These are phyloP conservation scores for Amaranthus palmeri DNA, from an alignment of 148 eudicot genomes.

Conservation along the genomic window DNA sequence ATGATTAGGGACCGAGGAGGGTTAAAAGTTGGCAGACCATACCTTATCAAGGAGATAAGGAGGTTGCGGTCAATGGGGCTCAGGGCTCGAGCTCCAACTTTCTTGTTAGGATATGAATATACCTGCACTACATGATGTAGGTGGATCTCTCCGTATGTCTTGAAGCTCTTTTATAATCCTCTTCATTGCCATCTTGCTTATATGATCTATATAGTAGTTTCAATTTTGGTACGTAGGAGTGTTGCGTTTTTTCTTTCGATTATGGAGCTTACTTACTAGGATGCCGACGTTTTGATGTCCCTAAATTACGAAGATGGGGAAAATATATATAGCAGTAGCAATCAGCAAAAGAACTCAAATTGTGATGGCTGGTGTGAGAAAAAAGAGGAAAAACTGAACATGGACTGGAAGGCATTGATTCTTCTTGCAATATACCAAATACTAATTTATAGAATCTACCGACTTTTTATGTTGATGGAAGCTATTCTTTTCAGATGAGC, in stretches of 20 bases:
- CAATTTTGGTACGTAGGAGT: constrained; percentile 15
- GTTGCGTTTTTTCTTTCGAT: background rate
- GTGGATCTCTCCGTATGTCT: constrained; percentile 57
- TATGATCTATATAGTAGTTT: background rate
- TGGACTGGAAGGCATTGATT: background rate
- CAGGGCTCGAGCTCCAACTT: too few relatives aligned
- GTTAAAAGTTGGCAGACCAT: too few relatives aligned
- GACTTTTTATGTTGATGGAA: constrained; percentile 9
- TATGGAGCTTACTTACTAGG: constrained; percentile 1
- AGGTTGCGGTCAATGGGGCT: too few relatives aligned
- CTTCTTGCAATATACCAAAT: background rate
- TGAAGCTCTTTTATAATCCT: constrained; percentile 62
- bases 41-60: too few relatives aligned
- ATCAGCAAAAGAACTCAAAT: background rate
- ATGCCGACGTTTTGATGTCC: background rate
- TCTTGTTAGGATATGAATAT: background rate
- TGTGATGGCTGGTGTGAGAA: background rate
- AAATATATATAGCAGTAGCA: constrained; percentile 7
- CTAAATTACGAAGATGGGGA: background rate
- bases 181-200: constrained; percentile 44
- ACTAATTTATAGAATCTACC: constrained; percentile 4
- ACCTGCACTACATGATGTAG: constrained; percentile 67
- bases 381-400: background rate
- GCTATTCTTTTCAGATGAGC: constrained; percentile 23
- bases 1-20: too few relatives aligned